Conservation (phyloP, 345 rosid genomes). For the Rubroshorea leprosula region DNA sequence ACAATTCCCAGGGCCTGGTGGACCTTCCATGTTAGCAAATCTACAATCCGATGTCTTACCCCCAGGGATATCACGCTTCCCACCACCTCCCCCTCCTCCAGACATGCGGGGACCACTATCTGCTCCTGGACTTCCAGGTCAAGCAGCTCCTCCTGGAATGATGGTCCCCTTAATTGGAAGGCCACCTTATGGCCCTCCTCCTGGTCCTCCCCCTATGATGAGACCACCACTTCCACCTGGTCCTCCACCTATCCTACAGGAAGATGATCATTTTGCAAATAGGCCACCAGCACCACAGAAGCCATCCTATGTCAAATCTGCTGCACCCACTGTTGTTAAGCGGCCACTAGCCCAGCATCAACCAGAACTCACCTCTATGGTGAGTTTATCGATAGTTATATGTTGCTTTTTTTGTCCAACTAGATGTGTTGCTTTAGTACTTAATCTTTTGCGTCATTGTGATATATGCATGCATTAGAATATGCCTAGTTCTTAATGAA, state of each 20-base stretch:
- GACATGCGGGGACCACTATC: conserved; percentile 44
- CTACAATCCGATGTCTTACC: conserved; percentile 57
- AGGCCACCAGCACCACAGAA: conserved; percentile 60
- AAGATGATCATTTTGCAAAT: conserved; percentile 36
- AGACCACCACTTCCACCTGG: conserved; percentile 98
- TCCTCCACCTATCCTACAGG: conserved; percentile 64
- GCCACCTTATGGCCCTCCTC: conserved; percentile 86
- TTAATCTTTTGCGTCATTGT: background rate
- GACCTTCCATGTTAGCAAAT: conserved; percentile 35
- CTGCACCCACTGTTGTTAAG: conserved; percentile 96
- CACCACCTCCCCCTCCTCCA: conserved; percentile 83
- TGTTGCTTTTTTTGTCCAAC: background rate
- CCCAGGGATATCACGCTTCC: conserved; percentile 65
- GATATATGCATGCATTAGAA: background rate
- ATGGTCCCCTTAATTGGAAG: conserved; percentile 63
- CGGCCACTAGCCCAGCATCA: conserved; percentile 98
- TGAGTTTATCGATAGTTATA: conserved; percentile 25
- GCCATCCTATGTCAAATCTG: conserved; percentile 95
- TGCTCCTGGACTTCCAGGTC: conserved; percentile 47
- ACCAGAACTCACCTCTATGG: conserved; percentile 96
- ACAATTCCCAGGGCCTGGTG: conserved; percentile 49
- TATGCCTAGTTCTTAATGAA: no score
- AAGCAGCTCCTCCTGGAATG: conserved; percentile 53
- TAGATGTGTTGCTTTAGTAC: no score
- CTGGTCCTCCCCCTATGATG: conserved; percentile 88